phyloP scores from a whole-genome alignment of 495 filamentous ascomycete species.

The Penicillium cataractarum region DNA sequence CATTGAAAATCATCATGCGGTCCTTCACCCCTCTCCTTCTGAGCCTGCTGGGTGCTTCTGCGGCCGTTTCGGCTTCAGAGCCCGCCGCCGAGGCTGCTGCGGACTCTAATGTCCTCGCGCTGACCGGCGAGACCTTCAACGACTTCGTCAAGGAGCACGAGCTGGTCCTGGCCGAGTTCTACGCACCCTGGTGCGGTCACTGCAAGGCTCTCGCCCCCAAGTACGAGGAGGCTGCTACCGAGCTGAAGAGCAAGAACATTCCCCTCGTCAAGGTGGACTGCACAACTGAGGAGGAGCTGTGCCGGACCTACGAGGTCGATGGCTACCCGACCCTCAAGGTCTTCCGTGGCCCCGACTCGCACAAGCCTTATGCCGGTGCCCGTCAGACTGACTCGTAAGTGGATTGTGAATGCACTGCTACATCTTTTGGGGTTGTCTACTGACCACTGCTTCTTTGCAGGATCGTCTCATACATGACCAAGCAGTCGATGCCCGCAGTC shows the following conservation, averaged over 20 bases:
- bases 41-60: conserved; percentile 60
- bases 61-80: conserved; percentile 64
- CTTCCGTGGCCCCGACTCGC: conserved; percentile 90
- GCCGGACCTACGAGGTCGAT: conserved; percentile 86
- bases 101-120: conserved; percentile 68
- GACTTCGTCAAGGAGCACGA: conserved; percentile 83
- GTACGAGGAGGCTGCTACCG: conserved; percentile 91
- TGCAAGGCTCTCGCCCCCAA: conserved; percentile 94
- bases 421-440: conserved; percentile 4
- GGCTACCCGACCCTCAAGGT: conserved; percentile 98
- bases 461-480: conserved; percentile 98
- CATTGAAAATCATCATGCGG: conserved; percentile 55
- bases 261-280: conserved; percentile 93
- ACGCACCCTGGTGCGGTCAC: conserved; percentile 98
- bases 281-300: conserved; percentile 90
- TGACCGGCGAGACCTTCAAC: conserved; percentile 84
- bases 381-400: conserved; percentile 89
- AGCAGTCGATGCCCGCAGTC: conserved; percentile 94
- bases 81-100: conserved; percentile 43
- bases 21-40: conserved; percentile 59
- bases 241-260: conserved; percentile 94
- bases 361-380: conserved; percentile 82
- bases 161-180: conserved; percentile 96
- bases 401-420: background rate
- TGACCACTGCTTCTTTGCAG: conserved; percentile 48